Percentiles rank a stretch among this genome's conserved stretches.
Evolutionary conservation across 352 stramenopile species (phyloP).

Genomic region (Phytophthora europaea): DNA sequence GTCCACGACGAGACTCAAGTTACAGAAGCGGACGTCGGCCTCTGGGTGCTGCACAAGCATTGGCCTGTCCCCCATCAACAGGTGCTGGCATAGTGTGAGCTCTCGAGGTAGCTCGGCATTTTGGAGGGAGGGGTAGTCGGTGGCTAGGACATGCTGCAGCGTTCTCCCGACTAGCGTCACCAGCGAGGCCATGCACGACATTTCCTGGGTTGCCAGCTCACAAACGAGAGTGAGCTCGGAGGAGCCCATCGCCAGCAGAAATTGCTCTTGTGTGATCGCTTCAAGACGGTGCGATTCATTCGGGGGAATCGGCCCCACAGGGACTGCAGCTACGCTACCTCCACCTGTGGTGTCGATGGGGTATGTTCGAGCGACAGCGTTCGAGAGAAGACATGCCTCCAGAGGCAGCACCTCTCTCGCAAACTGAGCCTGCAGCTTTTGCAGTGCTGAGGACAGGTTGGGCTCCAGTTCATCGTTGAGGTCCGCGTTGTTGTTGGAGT

Average conservation of each 20-base stretch:
- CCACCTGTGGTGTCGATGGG: slow-evolving; percentile 27
- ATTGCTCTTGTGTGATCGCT: slow-evolving; percentile 41
- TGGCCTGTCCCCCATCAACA: slow-evolving; percentile 56
- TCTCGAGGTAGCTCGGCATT: slow-evolving; percentile 38
- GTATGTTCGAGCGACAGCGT: slow-evolving; percentile 43
- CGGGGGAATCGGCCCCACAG: slow-evolving; percentile 35
- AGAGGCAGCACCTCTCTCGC: slow-evolving; percentile 32
- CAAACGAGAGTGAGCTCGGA: slow-evolving; percentile 53
- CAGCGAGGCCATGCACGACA: slow-evolving; percentile 48
- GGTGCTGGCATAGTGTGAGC: slow-evolving; percentile 60
- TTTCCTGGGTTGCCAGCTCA: slow-evolving; percentile 44
- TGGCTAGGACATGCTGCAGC: slow-evolving; percentile 48
- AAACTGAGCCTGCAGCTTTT: slow-evolving; percentile 27
- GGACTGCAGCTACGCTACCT: slow-evolving; percentile 18
- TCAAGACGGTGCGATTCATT: slow-evolving; percentile 48
- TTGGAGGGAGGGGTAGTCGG: slow-evolving; percentile 38
- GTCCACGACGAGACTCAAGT: slow-evolving; percentile 38
- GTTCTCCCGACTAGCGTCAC: slow-evolving; percentile 54
- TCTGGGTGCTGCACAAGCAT: slow-evolving; percentile 64
- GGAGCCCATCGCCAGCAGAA: slow-evolving; percentile 27
- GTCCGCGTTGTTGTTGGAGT: slow-evolving; percentile 1
- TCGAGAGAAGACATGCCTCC: slow-evolving; percentile 42
- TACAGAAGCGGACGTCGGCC: slow-evolving; percentile 61
- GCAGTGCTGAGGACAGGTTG: slow-evolving; percentile 3
- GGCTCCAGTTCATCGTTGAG: background rate